Conservation (phyloP, 106 monocot species). For the Phalaenopsis aphrodite region DNA sequence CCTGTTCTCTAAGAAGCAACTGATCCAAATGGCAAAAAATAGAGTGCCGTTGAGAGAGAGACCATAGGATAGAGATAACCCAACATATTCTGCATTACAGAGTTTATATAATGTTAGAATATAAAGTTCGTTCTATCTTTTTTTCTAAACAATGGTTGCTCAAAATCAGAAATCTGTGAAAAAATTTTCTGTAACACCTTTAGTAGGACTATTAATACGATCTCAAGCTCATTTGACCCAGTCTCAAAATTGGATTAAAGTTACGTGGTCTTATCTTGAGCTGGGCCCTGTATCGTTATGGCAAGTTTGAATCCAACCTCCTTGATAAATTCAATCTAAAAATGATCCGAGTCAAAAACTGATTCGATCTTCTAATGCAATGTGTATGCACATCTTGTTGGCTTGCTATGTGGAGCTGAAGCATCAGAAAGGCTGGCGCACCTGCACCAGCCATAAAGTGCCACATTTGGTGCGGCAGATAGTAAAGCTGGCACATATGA, state of each 20-base stretch:
- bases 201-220: neutral
- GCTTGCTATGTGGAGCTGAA: no score
- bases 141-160: neutral
- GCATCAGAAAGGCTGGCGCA: no score
- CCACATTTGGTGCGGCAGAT: no score
- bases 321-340: neutral
- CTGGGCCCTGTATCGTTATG: neutral
- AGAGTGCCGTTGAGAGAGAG: conserved; percentile 64
- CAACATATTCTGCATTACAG: conserved; percentile 62
- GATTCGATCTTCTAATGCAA: neutral
- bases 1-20: conserved; percentile 87
- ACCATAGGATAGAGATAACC: conserved; percentile 87
- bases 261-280: neutral
- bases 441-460: no score
- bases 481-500: no score
- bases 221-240: neutral
- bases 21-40: conserved; percentile 73
- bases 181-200: neutral
- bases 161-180: neutral
- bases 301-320: neutral
- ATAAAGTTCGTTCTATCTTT: neutral
- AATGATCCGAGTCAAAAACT: neutral
- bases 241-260: neutral
- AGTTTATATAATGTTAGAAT: neutral
- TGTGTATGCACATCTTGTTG: neutral